Evolutionary conservation across 306 rosid species (phyloP), one percentile per base, ranked within the genome.

Genomic region (Acacia melanoxylon): DNA sequence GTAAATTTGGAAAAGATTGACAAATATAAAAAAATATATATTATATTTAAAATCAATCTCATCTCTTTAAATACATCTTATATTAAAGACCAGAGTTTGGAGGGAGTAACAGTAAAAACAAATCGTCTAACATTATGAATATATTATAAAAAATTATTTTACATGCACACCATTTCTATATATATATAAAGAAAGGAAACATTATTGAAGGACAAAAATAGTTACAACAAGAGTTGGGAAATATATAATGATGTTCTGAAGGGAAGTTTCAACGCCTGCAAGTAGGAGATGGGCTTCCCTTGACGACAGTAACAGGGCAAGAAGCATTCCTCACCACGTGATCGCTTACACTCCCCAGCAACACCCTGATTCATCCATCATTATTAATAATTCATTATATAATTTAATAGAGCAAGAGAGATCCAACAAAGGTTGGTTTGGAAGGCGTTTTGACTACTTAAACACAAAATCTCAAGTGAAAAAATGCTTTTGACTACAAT

Each of bases 271-370:
- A 58, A 25, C 80, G 69, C 35, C 48, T 68, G 16, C 73, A 80
- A 74, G 78, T 86, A 63, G 90, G 61, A 66, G 87, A 11, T 66
- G 83, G 52, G 49, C 27, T 75, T 59, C 87, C 88, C 87, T 91
- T 93, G 13, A 91, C 90, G 80, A 93, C 97, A 0, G 92, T 91
- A 29, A 93, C 94, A 0, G 95, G 94, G 77, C 97, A 93, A 62
- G 95, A 83, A 71, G 95, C 94, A 86, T 90, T 85, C 25, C 85
- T 61, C 84, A 90, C 90, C 83, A 86, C 91, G 59, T 93, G 41
- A 42, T 86, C 89, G 87, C 94, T 93, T 12, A 90, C 97, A 75
- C 97, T 93, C 17, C 97, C 95, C 74, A 93, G 62, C 87, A 93
- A 68, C 51, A 91, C 86, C 86, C 97, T 89, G 90, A 45, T 84